Evolutionary conservation across 1,284 basidiomycete genomes (phyloP).

Genomic region (Cystobasidiaceae sp.): DNA sequence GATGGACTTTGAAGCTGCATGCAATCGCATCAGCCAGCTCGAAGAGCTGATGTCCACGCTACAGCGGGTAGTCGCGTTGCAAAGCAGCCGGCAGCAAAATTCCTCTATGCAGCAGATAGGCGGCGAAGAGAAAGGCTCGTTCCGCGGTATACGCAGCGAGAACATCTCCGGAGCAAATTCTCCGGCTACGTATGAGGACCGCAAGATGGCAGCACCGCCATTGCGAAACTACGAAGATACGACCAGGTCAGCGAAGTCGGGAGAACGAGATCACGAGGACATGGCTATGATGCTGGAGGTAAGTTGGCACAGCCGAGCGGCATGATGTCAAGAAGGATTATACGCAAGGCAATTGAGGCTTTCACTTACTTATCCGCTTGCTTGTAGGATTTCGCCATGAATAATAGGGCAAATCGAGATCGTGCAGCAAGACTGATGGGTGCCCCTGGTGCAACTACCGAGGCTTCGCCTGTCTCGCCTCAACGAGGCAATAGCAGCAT

Average conservation of each 20-base stretch:
- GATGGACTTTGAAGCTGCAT: slow-evolving; percentile 26
- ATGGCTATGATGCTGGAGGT: slow-evolving; percentile 33
- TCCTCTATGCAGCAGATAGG: too few species aligned
- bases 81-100: neutral
- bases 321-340: neutral
- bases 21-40: slow-evolving; percentile 4
- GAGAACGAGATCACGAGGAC: slow-evolving; percentile 28
- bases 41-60: slow-evolving; percentile 13
- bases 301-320: neutral
- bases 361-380: neutral
- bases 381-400: slow-evolving; percentile 31
- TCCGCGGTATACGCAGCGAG: neutral
- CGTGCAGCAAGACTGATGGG: slow-evolving; percentile 12
- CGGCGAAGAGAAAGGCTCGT: too few species aligned
- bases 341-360: too few species aligned
- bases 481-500: slow-evolving; percentile 1
- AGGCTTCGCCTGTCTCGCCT: neutral
- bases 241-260: neutral
- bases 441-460: slow-evolving; percentile 1
- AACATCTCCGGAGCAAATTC: neutral
- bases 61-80: slow-evolving; percentile 1
- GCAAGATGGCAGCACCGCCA: neutral
- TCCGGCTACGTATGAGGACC: neutral
- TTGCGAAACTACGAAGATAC: slow-evolving; percentile 6
- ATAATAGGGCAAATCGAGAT: slow-evolving; percentile 30